Conservation (phyloP, 2,329 filamentous ascomycete genomes). For the Pseudonectria buxi region DNA sequence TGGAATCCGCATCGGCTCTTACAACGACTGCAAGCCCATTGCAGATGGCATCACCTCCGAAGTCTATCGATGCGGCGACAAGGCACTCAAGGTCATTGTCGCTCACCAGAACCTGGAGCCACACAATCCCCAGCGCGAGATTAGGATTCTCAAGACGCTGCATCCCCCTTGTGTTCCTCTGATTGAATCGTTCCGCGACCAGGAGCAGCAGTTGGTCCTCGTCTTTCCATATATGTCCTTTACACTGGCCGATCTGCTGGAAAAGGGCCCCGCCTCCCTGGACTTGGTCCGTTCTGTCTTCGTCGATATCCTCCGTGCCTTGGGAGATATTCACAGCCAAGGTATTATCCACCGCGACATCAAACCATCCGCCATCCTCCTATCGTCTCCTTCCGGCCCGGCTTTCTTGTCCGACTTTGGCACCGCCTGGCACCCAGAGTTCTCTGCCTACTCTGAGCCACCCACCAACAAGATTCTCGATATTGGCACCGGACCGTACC, state of each 20-base stretch:
- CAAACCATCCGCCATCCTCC: conserved; percentile 84
- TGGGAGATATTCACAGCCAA: conserved; percentile 63
- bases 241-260: conserved; percentile 64
- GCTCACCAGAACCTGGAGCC: conserved; percentile 67
- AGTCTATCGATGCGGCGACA: conserved; percentile 62
- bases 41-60: conserved; percentile 70
- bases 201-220: conserved; percentile 64
- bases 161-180: conserved; percentile 57
- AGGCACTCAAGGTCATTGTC: conserved; percentile 80
- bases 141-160: conserved; percentile 60
- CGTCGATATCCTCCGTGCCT: conserved; percentile 60
- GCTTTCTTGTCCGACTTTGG: conserved; percentile 87
- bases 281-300: conserved; percentile 41
- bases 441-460: conserved; percentile 56
- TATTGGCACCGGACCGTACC: conserved; percentile 86
- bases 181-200: conserved; percentile 66
- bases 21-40: conserved; percentile 47
- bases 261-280: conserved; percentile 31
- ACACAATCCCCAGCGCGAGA: conserved; percentile 76
- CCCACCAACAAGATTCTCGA: conserved; percentile 74
- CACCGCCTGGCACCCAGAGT: conserved; percentile 70
- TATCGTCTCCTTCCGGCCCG: conserved; percentile 60
- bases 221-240: conserved; percentile 78
- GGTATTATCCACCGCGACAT: conserved; percentile 89
- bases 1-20: conserved; percentile 46